Base-by-base conservation (phyloP, 805 yeast genomes). In the Yamadazyma tumulicola region DNA sequence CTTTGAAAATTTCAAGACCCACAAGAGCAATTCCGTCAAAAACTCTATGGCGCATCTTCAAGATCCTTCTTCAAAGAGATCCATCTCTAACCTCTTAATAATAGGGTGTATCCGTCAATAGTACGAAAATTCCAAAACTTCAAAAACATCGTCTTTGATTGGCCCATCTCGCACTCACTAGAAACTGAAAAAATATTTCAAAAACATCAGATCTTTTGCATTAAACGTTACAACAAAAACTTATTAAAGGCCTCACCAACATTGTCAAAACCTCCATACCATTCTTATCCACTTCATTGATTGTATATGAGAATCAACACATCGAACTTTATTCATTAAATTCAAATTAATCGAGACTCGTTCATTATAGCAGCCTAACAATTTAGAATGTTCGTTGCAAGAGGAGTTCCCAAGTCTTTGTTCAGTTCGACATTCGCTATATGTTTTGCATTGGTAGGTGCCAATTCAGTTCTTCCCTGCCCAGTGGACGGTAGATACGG, bases 391-490 rank as follows among this genome's bases (percentile, higher is more conserved):
- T 43, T 39, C 18, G 38, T 29, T 16, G 37, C 40, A 9, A 39
- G 40, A 37, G 47, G 47, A 20, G 44, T 43, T 17, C 44, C 47
- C 9, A 43, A 40, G 25, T 40, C 43, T 17, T 36, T 83, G 39
- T 83, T 83, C 57, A 75, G 81, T 16, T 77, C 87, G 13, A 82
- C 93, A 0, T 82, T 82, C 43, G 69, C 81, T n/a, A 76, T 84
- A 19, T 82, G 89, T 23, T 74, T 83, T 38, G 51, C 58, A 34
- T 39, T 67, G 32, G 73, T 67, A 4, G 74, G 82, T 12, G 79
- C 81, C 11, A 81, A 77, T 37, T 75, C 79, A 1, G 36, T 67
- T 15, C 46, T 67, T 18, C 72, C 72, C 16, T 67, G 73, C 48
- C 73, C 73, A 4, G 59, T 67, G 7, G 72, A 67, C 43, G 47